These are phyloP conservation scores for Nematodospora anomalae DNA, from an alignment of 1,139 yeast species.

Conservation along the genomic window DNA sequence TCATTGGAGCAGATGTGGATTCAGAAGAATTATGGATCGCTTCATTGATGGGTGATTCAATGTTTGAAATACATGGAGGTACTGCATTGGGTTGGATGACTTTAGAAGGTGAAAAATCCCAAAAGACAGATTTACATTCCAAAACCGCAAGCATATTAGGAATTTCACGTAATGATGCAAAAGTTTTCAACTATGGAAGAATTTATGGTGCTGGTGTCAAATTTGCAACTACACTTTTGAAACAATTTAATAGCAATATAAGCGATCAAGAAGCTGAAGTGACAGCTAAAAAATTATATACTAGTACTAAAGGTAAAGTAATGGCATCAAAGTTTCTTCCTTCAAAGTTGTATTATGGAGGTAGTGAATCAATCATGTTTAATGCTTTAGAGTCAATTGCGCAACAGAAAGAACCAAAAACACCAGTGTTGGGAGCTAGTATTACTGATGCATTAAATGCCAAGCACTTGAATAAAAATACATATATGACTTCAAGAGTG, in stretches of 20 bases:
- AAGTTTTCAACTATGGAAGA: conserved; percentile 93
- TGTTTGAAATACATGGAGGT: conserved; percentile 87
- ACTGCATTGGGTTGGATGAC: conserved; percentile 99
- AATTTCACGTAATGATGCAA: conserved; percentile 88
- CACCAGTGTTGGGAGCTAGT: conserved; percentile 93
- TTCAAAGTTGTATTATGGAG: conserved; percentile 72
- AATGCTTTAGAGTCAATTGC: conserved; percentile 89
- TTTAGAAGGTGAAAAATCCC: conserved; percentile 87
- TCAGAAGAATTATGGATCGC: conserved; percentile 99
- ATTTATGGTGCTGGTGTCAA: conserved; percentile 96
- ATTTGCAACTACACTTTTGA: conserved; percentile 79
- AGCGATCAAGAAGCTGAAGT: conserved; percentile 68
- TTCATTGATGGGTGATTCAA: conserved; percentile 88
- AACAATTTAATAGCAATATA: conserved; percentile 74
- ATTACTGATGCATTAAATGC: conserved; percentile 82
- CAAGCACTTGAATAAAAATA: conserved; percentile 60
- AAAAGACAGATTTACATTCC: conserved; percentile 92
- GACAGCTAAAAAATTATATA: conserved; percentile 69
- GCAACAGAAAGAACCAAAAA: conserved; percentile 74
- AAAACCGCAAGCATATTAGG: conserved; percentile 90
- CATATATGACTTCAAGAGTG: conserved; percentile 84
- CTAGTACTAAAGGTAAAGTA: conserved; percentile 75
- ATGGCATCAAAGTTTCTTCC: conserved; percentile 23
- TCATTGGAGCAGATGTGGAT: conserved; percentile 98
- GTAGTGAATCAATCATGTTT: conserved; percentile 90